These are phyloP conservation scores for Gautieria morchelliformis DNA, from an alignment of 768 basidiomycete genomes.

Conservation along the genomic window DNA sequence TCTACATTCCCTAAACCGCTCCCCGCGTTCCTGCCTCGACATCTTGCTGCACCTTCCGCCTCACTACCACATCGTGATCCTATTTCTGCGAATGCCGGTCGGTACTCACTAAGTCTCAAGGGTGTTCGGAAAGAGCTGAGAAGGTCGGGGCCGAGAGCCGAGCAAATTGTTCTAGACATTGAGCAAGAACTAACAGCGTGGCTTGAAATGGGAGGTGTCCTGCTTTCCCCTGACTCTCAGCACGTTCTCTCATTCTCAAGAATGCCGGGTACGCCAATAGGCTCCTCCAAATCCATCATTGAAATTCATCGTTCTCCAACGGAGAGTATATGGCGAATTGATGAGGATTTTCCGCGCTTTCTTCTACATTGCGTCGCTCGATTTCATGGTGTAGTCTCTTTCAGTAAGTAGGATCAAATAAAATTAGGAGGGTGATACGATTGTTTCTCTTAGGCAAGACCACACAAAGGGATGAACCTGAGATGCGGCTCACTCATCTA, in stretches of 20 bases:
- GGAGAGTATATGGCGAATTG: constrained; percentile 65
- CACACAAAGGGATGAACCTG: constrained; percentile 23
- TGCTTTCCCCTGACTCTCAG: constrained; percentile 35
- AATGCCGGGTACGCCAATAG: constrained; percentile 33
- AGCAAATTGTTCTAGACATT: constrained; percentile 56
- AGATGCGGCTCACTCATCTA: constrained; percentile 61
- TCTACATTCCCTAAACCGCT: constrained; percentile 72
- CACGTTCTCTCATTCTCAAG: constrained; percentile 13
- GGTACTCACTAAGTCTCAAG: constrained; percentile 67
- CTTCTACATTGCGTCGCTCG: constrained; percentile 77
- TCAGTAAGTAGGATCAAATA: constrained; percentile 45
- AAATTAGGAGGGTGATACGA: not conserved
- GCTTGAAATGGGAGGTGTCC: constrained; percentile 48
- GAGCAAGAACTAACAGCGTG: constrained; percentile 56
- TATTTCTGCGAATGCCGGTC: constrained; percentile 54
- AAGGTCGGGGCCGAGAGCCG: constrained; percentile 46
- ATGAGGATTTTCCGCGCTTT: constrained; percentile 69
- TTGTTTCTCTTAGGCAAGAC: constrained; percentile 26
- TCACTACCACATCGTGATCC: constrained; percentile 34
- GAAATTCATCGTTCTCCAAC: constrained; percentile 59
- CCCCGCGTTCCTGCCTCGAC: constrained; percentile 60
- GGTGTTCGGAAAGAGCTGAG: constrained; percentile 65
- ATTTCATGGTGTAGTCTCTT: constrained; percentile 72
- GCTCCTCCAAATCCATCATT: constrained; percentile 42
- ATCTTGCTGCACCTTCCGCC: constrained; percentile 38